Base-by-base conservation (phyloP, 2,329 filamentous ascomycete genomes). In the Stylonectria norvegica region DNA sequence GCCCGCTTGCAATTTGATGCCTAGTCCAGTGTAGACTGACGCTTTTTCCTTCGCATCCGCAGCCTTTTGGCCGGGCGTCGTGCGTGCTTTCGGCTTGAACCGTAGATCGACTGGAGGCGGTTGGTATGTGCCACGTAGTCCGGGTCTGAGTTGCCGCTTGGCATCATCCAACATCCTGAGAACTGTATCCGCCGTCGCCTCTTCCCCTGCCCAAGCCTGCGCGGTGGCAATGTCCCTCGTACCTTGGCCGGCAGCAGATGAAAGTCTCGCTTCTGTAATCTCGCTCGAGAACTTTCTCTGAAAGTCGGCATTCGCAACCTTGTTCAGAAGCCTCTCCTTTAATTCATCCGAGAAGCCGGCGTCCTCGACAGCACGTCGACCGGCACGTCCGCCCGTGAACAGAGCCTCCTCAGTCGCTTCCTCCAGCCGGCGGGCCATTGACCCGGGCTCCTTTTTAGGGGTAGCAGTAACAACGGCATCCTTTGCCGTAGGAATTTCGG, bases 151-250 rank as follows among this genome's bases (percentile, higher is more conserved):
- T 0, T 85, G 86, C 57, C 89, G 89, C 44, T 79, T 79, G 18
- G 87, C 78, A 59, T 95, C 89, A 41, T 87, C 78, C 9, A 93
- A 65, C 86, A 97, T 97, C 20, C 93, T 81, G 34, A 95, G 68
- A 16, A 89, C 82, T 1, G 85, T 76, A 61, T 96, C 89, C 52
- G 83, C 78, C 2, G 84, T 67, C 5, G 70, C 71, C 65, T 97
- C 93, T 10, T 76, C 72, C 3, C 91, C 93, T 0, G 77, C 81
- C 93, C 93, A 98, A 1, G 85, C 75, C 42, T 75, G 67, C 5
- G 82, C 79, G 0, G 75, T 71, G 2, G 88, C 88, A 23, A 82
- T 76, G 35, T 84, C 78, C 44, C 80, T 75, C 2, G 84, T 85
- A 10, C 83, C 84, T 51, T 75, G 73, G 12, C 85, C 83, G 10